Conservation (phyloP, 441 rosid genomes). For the Mallotus japonicus region DNA sequence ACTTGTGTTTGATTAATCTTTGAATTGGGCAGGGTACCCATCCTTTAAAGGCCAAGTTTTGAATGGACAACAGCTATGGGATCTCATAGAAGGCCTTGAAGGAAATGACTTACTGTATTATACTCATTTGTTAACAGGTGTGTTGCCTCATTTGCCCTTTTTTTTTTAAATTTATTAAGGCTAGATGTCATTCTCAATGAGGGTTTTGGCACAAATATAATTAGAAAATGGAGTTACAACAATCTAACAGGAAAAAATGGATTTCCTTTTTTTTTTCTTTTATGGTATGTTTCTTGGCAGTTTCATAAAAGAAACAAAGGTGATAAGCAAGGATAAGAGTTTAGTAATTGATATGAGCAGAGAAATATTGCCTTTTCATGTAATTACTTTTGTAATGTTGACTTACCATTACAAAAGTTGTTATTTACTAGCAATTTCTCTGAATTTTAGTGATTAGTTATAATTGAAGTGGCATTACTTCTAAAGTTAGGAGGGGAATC, state of each 20-base stretch:
- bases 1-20: constrained; percentile 21
- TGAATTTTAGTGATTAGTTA: neutral
- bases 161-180: neutral
- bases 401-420: neutral
- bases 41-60: constrained; percentile 92
- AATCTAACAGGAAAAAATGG: neutral
- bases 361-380: too few species aligned
- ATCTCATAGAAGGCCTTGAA: constrained; percentile 89
- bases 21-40: constrained; percentile 72
- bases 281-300: neutral
- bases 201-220: neutral
- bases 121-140: constrained; percentile 94
- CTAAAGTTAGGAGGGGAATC: neutral
- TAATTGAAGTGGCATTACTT: neutral
- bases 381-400: neutral
- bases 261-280: neutral
- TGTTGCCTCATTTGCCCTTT: constrained; percentile 7
- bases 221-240: neutral
- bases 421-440: neutral
- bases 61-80: constrained; percentile 87
- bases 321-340: neutral
- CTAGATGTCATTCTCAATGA: neutral
- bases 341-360: too few species aligned
- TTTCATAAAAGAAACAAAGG: neutral
- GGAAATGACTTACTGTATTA: constrained; percentile 78